phyloP scores from a whole-genome alignment of 208 protist genomes.

The Vickermania spadyakhi region DNA sequence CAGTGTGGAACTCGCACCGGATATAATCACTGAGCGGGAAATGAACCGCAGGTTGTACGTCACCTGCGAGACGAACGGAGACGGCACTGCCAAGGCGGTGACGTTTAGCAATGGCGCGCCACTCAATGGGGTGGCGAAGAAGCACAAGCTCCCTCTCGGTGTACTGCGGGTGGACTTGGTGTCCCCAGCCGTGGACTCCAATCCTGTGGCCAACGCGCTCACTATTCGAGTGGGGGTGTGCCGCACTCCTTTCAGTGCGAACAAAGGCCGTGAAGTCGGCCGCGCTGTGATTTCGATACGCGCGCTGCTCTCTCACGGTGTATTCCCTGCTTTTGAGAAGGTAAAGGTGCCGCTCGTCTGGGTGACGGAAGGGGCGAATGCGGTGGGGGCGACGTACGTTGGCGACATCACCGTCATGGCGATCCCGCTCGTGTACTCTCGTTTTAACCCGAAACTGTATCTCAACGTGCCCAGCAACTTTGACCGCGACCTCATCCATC shows the following conservation, averaged over 20 bases:
- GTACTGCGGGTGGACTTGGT: slow-evolving; percentile 44
- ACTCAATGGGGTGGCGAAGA: neutral
- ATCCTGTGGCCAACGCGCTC: slow-evolving; percentile 7
- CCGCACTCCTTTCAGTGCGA: slow-evolving; percentile 4
- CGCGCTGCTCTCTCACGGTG: slow-evolving; percentile 54
- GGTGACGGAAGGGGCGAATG: slow-evolving; percentile 25
- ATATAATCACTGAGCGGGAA: neutral
- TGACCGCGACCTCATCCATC: slow-evolving; percentile 48
- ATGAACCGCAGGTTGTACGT: slow-evolving; percentile 2
- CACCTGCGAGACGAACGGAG: slow-evolving; percentile 19
- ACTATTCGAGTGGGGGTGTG: slow-evolving; percentile 22
- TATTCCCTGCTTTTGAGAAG: slow-evolving; percentile 55
- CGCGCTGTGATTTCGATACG: slow-evolving; percentile 44
- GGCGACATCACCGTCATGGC: slow-evolving; percentile 61
- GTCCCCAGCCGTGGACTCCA: slow-evolving; percentile 4
- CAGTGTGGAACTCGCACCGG: slow-evolving; percentile 19
- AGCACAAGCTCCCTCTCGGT: slow-evolving; percentile 23
- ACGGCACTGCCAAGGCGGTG: slow-evolving; percentile 9
- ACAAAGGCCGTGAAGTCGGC: slow-evolving; percentile 25
- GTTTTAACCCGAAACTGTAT: slow-evolving; percentile 44
- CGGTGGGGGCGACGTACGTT: slow-evolving; percentile 26
- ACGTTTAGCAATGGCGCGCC: neutral
- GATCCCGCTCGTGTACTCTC: slow-evolving; percentile 17
- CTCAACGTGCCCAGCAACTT: slow-evolving; percentile 27
- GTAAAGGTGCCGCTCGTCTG: slow-evolving; percentile 65